These are phyloP conservation scores for Suillus decipiens DNA, from an alignment of 768 basidiomycete genomes.

Conservation along the genomic window DNA sequence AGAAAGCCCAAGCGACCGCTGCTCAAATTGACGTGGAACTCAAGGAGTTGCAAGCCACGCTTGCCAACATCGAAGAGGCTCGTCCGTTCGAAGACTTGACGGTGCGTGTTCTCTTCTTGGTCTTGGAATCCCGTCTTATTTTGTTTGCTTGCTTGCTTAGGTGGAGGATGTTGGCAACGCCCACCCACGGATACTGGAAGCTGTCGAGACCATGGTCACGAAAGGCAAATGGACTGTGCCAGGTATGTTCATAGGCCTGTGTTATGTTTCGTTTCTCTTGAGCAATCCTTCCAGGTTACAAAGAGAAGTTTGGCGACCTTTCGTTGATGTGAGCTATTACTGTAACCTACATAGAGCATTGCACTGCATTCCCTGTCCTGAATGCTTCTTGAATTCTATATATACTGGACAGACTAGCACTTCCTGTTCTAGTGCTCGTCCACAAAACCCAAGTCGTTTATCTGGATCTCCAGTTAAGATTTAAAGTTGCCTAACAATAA, in stretches of 20 bases:
- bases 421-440: neutral
- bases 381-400: neutral
- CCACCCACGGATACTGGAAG: conserved; percentile 88
- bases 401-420: neutral
- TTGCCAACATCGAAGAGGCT: conserved; percentile 96
- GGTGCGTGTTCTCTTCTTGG: conserved; percentile 47
- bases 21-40: conserved; percentile 90
- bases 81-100: conserved; percentile 97
- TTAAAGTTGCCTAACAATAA: neutral
- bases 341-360: conserved; percentile 20
- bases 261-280: neutral
- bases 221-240: conserved; percentile 99
- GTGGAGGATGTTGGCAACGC: conserved; percentile 88
- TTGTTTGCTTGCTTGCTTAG: conserved; percentile 39
- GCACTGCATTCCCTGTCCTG: neutral
- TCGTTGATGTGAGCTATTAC: conserved; percentile 71
- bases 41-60: conserved; percentile 86
- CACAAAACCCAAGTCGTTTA: neutral
- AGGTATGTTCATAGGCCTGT: conserved; percentile 47
- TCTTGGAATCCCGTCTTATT: conserved; percentile 1
- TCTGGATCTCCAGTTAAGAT: neutral
- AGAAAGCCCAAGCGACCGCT: conserved; percentile 86
- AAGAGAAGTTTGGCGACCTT: conserved; percentile 97
- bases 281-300: conserved; percentile 58
- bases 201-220: conserved; percentile 92